Conservation (phyloP, 2,329 filamentous ascomycete genomes). For the Alternaria brassicicola region DNA sequence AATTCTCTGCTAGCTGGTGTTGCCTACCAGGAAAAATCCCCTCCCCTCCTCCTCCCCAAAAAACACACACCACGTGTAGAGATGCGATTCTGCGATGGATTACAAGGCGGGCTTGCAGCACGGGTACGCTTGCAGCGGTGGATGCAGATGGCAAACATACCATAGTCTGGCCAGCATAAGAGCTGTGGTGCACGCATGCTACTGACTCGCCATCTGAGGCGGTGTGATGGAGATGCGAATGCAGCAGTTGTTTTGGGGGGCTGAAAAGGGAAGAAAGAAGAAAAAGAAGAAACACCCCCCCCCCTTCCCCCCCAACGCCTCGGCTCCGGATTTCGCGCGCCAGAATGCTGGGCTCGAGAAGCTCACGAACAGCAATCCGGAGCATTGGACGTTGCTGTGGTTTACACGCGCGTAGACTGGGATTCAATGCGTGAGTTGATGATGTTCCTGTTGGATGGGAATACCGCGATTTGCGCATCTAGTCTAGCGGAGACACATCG, state of each 20-base stretch:
- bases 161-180: neutral
- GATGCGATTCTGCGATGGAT: neutral
- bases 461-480: neutral
- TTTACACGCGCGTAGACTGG: neutral
- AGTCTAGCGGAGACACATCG: neutral
- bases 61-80: neutral
- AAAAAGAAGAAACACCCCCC: too few species aligned
- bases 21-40: too few species aligned
- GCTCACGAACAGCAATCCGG: neutral
- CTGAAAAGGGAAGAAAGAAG: neutral
- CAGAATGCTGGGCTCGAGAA: neutral
- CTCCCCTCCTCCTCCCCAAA: too few species aligned
- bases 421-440: neutral
- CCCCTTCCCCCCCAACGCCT: neutral
- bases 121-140: neutral
- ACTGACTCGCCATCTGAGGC: slow-evolving; percentile 1
- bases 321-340: neutral
- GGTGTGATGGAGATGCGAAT: neutral
- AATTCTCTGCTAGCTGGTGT: too few species aligned
- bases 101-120: neutral
- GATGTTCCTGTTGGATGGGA: neutral
- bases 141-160: neutral
- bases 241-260: neutral
- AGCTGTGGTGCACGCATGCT: neutral
- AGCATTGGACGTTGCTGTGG: neutral